Conservation (phyloP, 805 yeast species). For the Candida ascalaphidarum region DNA sequence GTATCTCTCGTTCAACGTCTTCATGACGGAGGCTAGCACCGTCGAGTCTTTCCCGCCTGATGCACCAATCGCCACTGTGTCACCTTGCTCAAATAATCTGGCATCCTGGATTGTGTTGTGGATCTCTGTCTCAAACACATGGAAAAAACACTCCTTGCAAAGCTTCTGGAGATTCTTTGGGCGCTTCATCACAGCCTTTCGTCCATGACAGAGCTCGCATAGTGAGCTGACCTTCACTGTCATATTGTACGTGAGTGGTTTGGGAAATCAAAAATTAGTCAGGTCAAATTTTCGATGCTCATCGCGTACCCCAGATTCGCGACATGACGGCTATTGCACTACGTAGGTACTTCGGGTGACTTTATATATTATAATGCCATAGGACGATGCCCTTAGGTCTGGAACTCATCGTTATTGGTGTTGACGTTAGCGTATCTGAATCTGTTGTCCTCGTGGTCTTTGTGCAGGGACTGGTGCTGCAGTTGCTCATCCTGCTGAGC, state of each 20-base stretch:
- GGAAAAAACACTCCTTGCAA: constrained; percentile 84
- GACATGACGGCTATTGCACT: too few relatives aligned
- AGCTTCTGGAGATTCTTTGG: constrained; percentile 88
- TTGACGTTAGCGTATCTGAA: constrained; percentile 38
- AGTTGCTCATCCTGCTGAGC: constrained; percentile 22
- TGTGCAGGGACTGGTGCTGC: constrained; percentile 11
- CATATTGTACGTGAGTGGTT: too few relatives aligned
- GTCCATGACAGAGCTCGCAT: constrained; percentile 77
- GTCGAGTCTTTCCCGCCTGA: constrained; percentile 99
- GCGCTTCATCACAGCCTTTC: constrained; percentile 81
- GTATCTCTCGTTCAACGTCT: constrained; percentile 80
- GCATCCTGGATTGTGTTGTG: constrained; percentile 78
- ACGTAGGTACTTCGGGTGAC: too few relatives aligned
- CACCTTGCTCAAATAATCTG: constrained; percentile 69
- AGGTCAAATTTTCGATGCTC: too few relatives aligned
- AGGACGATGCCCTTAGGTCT: too few relatives aligned
- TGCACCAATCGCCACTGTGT: constrained; percentile 92
- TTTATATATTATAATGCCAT: too few relatives aligned
- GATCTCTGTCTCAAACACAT: constrained; percentile 90
- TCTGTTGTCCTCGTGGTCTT: constrained; percentile 31
- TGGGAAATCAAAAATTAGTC: too few relatives aligned
- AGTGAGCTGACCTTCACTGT: constrained; percentile 33
- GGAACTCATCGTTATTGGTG: constrained; percentile 36
- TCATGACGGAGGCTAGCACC: constrained; percentile 81
- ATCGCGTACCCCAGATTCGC: too few relatives aligned